Percentiles rank a stretch among this genome's conserved stretches.
These are phyloP conservation scores for Gnomoniopsis smithogilvyi DNA, from an alignment of 2,329 filamentous ascomycete genomes.

Conservation along the genomic window DNA sequence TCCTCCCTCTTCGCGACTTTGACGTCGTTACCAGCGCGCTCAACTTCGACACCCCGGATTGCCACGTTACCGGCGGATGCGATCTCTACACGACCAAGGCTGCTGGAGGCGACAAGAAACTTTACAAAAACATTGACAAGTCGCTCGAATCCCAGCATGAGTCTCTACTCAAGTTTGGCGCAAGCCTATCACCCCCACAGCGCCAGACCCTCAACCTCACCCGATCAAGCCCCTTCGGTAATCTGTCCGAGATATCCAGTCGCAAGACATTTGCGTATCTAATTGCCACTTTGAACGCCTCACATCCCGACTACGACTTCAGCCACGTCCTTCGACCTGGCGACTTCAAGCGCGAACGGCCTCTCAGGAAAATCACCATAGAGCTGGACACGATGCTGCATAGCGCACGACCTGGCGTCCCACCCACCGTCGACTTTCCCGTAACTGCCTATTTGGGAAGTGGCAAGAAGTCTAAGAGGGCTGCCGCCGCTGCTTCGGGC, in stretches of 20 bases:
- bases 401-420: conserved; percentile 69
- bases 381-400: conserved; percentile 83
- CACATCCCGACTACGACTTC: conserved; percentile 96
- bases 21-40: conserved; percentile 88
- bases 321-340: conserved; percentile 84
- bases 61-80: conserved; percentile 87
- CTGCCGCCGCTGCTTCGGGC: conserved; percentile 37
- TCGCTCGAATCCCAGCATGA: conserved; percentile 90
- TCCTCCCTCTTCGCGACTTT: conserved; percentile 85
- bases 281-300: conserved; percentile 94
- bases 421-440: conserved; percentile 39
- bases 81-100: conserved; percentile 98
- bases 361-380: conserved; percentile 77
- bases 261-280: conserved; percentile 92
- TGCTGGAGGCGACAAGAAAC: conserved; percentile 90
- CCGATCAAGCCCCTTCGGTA: conserved; percentile 87
- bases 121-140: conserved; percentile 93
- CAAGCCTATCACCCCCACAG: conserved; percentile 81
- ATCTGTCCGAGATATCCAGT: conserved; percentile 81
- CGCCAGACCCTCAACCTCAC: conserved; percentile 70
- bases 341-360: conserved; percentile 85
- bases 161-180: conserved; percentile 79
- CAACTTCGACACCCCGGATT: conserved; percentile 93
- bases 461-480: conserved; percentile 33
- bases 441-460: conserved; percentile 36